Evolutionary conservation across 495 filamentous ascomycete species (phyloP).

Genomic region (Neurospora sp.): DNA sequence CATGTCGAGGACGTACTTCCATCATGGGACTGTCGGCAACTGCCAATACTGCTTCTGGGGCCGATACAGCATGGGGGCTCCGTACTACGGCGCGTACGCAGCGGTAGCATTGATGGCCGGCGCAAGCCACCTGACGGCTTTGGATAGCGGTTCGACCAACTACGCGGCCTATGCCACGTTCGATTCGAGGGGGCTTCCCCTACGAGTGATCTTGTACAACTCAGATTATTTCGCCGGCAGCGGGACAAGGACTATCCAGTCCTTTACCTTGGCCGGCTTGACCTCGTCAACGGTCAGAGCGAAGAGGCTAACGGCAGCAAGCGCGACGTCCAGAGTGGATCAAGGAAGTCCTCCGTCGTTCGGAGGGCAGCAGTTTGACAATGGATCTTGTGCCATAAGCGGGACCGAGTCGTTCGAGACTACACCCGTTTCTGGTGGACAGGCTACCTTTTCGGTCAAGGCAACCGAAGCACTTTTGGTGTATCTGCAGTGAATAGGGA

Average conservation of each 20-base stretch:
- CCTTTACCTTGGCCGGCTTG: conserved; percentile 38
- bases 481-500: conserved; percentile 27
- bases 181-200: conserved; percentile 26
- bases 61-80: conserved; percentile 43
- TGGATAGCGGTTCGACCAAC: conserved; percentile 38
- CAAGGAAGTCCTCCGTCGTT: conserved; percentile 36
- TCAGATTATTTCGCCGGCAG: conserved; percentile 45
- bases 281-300: conserved; percentile 27
- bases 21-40: conserved; percentile 52
- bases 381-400: conserved; percentile 40
- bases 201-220: conserved; percentile 43
- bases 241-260: conserved; percentile 35
- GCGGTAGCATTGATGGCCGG: conserved; percentile 44
- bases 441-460: conserved; percentile 36
- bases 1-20: conserved; percentile 48
- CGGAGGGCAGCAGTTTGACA: conserved; percentile 44
- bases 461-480: conserved; percentile 48
- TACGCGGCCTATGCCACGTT: conserved; percentile 47
- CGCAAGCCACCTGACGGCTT: conserved; percentile 37
- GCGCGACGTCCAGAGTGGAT: conserved; percentile 40
- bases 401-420: conserved; percentile 37
- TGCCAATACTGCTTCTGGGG: conserved; percentile 56
- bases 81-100: conserved; percentile 50
- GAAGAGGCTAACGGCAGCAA: conserved; percentile 45
- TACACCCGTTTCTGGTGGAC: conserved; percentile 27